Percentiles rank a stretch among this genome's conserved stretches.
These are phyloP conservation scores for Barnettozyma californica DNA, from an alignment of 805 yeast genomes.

Conservation along the genomic window DNA sequence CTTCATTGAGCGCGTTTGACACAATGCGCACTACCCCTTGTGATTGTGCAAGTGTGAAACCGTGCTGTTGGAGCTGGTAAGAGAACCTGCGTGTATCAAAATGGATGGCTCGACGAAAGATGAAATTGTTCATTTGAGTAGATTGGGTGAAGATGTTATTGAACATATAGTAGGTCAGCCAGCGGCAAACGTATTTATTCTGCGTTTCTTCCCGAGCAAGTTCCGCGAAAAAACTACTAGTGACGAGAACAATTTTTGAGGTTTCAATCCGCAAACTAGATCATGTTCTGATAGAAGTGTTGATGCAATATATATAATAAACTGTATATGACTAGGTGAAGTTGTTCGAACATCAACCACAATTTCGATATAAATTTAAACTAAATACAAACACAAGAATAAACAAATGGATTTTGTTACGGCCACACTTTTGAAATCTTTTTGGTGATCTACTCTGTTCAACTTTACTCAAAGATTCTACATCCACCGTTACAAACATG, in stretches of 20 bases:
- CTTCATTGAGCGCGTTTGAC: constrained; percentile 70
- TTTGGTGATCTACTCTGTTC: not conserved
- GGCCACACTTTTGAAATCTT: not conserved
- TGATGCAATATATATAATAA: no score
- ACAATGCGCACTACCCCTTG: constrained; percentile 73
- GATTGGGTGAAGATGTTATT: not conserved
- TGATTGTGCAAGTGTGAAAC: constrained; percentile 72
- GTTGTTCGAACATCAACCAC: not conserved
- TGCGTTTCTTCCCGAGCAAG: not conserved
- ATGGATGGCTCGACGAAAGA: constrained; percentile 10
- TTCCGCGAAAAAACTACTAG: not conserved
- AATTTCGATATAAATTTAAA: no score
- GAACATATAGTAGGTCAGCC: not conserved
- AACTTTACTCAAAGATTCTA: not conserved
- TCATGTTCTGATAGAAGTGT: no score
- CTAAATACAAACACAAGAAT: not conserved
- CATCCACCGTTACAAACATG: not conserved
- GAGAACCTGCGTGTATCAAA: constrained; percentile 26
- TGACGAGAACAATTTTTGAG: no score
- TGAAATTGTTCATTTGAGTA: constrained; percentile 1
- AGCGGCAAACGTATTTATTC: not conserved
- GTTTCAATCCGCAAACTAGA: no score
- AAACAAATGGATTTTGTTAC: not conserved
- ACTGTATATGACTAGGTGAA: no score
- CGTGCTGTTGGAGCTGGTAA: constrained; percentile 40